phyloP scores from a whole-genome alignment of 495 filamentous ascomycete species.

The Penicillium malachiteum region DNA sequence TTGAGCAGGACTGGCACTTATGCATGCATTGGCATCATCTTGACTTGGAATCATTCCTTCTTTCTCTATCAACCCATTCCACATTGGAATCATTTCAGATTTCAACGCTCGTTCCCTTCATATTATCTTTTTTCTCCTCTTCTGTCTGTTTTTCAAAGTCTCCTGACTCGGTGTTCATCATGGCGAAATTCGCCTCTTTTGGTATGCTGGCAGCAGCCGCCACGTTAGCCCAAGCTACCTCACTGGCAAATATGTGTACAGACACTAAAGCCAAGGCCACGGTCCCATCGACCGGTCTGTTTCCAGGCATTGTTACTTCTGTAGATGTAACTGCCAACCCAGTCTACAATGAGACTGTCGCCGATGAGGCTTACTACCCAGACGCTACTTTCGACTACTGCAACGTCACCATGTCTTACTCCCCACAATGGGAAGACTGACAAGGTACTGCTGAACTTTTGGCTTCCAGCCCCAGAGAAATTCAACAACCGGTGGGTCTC shows the following conservation, averaged over 20 bases:
- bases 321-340: slow-evolving; percentile 1
- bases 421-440: slow-evolving; percentile 38
- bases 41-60: too few relatives aligned
- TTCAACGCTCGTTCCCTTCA: too few relatives aligned
- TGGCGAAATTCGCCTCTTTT: background rate
- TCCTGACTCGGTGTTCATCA: background rate
- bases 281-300: too few relatives aligned
- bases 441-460: slow-evolving; percentile 36
- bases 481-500: slow-evolving; percentile 45
- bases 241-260: too few relatives aligned
- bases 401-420: slow-evolving; percentile 48
- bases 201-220: background rate
- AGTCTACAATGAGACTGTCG: slow-evolving; percentile 12
- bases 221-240: slow-evolving; percentile 17
- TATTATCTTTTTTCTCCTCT: background rate
- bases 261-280: too few relatives aligned
- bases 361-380: slow-evolving; percentile 19
- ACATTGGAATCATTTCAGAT: too few relatives aligned
- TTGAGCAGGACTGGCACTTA: background rate
- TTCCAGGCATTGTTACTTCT: too few relatives aligned
- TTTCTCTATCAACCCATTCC: background rate
- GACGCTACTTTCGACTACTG: slow-evolving; percentile 31
- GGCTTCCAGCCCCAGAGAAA: slow-evolving; percentile 35
- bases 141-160: background rate
- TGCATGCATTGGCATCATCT: too few relatives aligned